A percentile compares a stretch with the other conserved stretches of the same genome.
These are phyloP conservation scores for Arthroderma uncinatum DNA, from an alignment of 2,329 filamentous ascomycete species.

Conservation along the genomic window DNA sequence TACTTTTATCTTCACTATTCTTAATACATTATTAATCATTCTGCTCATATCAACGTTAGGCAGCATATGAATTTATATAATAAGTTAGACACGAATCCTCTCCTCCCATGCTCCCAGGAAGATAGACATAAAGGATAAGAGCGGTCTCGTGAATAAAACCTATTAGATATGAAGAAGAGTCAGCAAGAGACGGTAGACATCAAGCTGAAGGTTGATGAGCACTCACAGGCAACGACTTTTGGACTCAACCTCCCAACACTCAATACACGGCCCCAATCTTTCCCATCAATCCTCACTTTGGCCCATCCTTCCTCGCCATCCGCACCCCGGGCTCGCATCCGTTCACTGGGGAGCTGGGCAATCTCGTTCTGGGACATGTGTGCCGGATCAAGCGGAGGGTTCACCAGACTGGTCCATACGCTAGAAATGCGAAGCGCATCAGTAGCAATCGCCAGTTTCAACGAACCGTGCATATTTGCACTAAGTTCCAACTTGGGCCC, in stretches of 20 bases:
- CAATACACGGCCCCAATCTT: conserved; percentile 88
- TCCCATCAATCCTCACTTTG: conserved; percentile 79
- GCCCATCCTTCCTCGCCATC: conserved; percentile 76
- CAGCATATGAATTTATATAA: conserved; percentile 36
- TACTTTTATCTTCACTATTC: conserved; percentile 5
- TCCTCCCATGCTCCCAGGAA: conserved; percentile 31
- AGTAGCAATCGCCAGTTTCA: conserved; percentile 68
- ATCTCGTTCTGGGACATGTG: conserved; percentile 56
- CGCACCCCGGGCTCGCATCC: conserved; percentile 53
- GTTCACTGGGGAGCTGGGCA: conserved; percentile 69
- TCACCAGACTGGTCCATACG: conserved; percentile 73
- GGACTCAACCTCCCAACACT: conserved; percentile 84
- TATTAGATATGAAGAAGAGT: conserved; percentile 16
- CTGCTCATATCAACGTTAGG: conserved; percentile 12
- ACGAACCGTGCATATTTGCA: conserved; percentile 86
- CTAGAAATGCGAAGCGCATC: conserved; percentile 77
- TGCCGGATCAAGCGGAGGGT: conserved; percentile 72
- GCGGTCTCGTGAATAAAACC: conserved; percentile 38
- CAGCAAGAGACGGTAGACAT: neutral
- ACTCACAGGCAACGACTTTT: conserved; percentile 76
- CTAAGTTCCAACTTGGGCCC: conserved; percentile 66
- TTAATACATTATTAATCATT: conserved; percentile 1
- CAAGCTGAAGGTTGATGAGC: neutral
- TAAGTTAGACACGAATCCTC: conserved; percentile 40
- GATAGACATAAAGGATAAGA: conserved; percentile 37